These are phyloP conservation scores for Catharanthus roseus DNA, from an alignment of 257 asterid genomes.

Conservation along the genomic window DNA sequence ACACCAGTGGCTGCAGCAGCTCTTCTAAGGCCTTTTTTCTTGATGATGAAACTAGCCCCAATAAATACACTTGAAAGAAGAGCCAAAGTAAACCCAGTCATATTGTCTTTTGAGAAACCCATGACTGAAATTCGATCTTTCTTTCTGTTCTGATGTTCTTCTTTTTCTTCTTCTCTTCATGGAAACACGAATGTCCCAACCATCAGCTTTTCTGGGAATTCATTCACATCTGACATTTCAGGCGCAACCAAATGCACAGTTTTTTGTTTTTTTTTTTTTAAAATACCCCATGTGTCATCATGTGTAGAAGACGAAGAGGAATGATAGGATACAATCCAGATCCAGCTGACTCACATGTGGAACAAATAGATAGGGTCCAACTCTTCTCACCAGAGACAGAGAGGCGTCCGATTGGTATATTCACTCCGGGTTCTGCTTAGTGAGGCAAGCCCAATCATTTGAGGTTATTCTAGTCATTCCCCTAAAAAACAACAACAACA, in stretches of 20 bases:
- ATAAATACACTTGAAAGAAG: slow-evolving; percentile 62
- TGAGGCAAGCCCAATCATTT: no score
- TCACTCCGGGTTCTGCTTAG: no score
- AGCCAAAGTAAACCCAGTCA: slow-evolving; percentile 63
- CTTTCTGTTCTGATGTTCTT: background rate
- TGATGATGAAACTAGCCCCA: slow-evolving; percentile 75
- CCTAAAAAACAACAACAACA: no score
- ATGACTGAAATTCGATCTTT: slow-evolving; percentile 18
- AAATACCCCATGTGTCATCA: background rate
- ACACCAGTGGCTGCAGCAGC: slow-evolving; percentile 81
- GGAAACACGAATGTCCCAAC: slow-evolving; percentile 11
- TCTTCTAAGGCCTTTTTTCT: slow-evolving; percentile 72
- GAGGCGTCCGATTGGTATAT: no score
- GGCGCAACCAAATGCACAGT: slow-evolving; percentile 1
- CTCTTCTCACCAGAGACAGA: no score
- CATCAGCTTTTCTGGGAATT: slow-evolving; percentile 1
- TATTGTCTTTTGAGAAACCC: slow-evolving; percentile 55
- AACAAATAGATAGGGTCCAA: background rate
- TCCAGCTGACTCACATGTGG: background rate
- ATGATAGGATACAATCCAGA: background rate
- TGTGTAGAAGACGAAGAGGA: background rate
- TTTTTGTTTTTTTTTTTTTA: no score
- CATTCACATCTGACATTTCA: slow-evolving; percentile 2
- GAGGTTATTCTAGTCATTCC: no score
- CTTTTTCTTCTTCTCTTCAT: slow-evolving; percentile 9